A percentile compares a stretch with the other conserved stretches of the same genome.
These are phyloP conservation scores for Monosporascus sp. DNA, from an alignment of 2,329 filamentous ascomycete genomes.

Conservation along the genomic window DNA sequence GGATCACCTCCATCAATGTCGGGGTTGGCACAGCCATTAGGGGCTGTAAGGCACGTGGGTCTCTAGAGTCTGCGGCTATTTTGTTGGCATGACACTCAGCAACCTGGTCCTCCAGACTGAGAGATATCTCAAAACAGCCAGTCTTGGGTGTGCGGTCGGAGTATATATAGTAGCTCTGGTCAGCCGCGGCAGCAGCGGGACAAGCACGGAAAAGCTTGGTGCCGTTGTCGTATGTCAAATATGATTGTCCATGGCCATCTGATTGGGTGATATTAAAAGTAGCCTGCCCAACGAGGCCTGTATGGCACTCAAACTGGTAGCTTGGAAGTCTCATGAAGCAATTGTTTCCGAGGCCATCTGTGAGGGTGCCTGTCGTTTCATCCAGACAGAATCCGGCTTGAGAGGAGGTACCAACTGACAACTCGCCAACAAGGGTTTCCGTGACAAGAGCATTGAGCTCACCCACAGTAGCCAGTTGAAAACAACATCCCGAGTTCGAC, in stretches of 20 bases:
- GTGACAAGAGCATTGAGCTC: conserved; percentile 16
- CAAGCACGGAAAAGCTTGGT: conserved; percentile 21
- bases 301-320: conserved; percentile 22
- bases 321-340: conserved; percentile 22
- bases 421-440: conserved; percentile 19
- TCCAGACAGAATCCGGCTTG: conserved; percentile 23
- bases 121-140: conserved; percentile 16
- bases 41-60: background rate
- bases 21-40: background rate
- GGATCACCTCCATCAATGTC: background rate
- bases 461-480: conserved; percentile 21
- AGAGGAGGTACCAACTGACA: conserved; percentile 20
- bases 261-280: conserved; percentile 15
- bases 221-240: conserved; percentile 20
- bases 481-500: conserved; percentile 17
- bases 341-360: conserved; percentile 18
- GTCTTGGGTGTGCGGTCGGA: conserved; percentile 14
- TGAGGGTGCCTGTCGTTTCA: conserved; percentile 15
- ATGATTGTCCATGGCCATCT: conserved; percentile 10
- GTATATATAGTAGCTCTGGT: conserved; percentile 20
- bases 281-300: conserved; percentile 17
- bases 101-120: conserved; percentile 16
- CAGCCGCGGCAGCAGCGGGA: conserved; percentile 10
- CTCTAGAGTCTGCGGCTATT: background rate
- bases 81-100: conserved; percentile 9